Evolutionary conservation across 495 filamentous ascomycete genomes (phyloP), one percentile per base, ranked within the genome.

Genomic region (Aspergillus nidulans): DNA sequence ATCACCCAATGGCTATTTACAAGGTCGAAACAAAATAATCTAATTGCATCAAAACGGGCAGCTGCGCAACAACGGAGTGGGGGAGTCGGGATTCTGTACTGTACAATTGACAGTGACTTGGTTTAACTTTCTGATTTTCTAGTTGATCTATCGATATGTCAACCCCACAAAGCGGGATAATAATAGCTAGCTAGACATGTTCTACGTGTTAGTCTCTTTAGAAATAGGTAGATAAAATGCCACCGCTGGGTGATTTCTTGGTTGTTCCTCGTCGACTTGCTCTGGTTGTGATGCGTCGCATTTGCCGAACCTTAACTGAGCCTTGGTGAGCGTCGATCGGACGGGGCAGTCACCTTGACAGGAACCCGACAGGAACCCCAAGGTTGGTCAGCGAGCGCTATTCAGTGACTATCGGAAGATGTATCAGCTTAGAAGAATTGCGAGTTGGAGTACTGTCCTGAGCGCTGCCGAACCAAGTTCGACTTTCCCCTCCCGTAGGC

Each of bases 41-140:
- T 32, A 61, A 61, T 49, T 59, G 56, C 56, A 59, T 59, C 42
- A 41, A 48, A n/a, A 23, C 39, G 58, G 49, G 49, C 4, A 12
- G 30, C 1, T 16, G 48, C 44, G 39, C 19, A 54, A 54, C 55
- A 57, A 49, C 18, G 40, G 56, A 55, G 39, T 36, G 39, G 50
- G 49, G 51, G 26, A 45, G 51, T 20, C 39, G 42, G 13, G 19
- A 36, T 50, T 45, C 30, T 34, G 4, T 34, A 34, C 30, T 62
- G 62, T 65, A 65, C 49, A 55, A 59, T 65, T 49, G 46, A 49
- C 39, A 44, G 44, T 56, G 47, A 44, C 23, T 49, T 39, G 50
- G 46, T 45, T 42, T 55, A 34, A 41, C 26, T 38, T 63, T 25
- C n/a, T n/a, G n/a, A n/a, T 49, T 52, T 52, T 52, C 52, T 24